Percentiles rank a stretch among this genome's conserved stretches.
Evolutionary conservation across 257 asterid species (phyloP).

Genomic region (Gentiana macrophylla): DNA sequence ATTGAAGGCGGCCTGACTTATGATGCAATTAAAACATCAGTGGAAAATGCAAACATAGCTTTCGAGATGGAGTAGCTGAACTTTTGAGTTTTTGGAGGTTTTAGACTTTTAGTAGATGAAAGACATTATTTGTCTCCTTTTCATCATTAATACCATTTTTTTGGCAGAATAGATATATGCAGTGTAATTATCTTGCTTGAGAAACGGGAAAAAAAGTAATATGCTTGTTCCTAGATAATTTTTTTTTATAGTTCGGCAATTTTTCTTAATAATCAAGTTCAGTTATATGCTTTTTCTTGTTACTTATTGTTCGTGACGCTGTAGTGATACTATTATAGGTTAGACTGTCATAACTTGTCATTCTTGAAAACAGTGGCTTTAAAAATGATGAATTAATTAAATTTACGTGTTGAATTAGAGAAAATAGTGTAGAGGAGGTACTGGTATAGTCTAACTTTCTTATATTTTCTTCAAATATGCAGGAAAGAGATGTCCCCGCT

Average conservation of each 20-base stretch:
- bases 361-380: not conserved
- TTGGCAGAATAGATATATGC: too few relatives aligned
- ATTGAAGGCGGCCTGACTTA: constrained; percentile 76
- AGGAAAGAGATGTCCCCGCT: constrained; percentile 72
- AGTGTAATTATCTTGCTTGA: too few relatives aligned
- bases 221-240: too few relatives aligned
- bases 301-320: not conserved
- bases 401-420: not conserved
- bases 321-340: not conserved
- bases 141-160: too few relatives aligned
- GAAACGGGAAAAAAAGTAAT: too few relatives aligned
- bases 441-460: constrained; percentile 2
- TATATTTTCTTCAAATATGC: constrained; percentile 22
- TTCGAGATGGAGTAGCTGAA: constrained; percentile 84
- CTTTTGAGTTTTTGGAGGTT: constrained; percentile 92
- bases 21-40: constrained; percentile 62
- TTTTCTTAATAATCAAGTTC: too few relatives aligned
- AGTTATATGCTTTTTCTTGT: too few relatives aligned
- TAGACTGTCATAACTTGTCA: not conserved
- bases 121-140: too few relatives aligned
- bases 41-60: constrained; percentile 54
- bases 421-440: not conserved
- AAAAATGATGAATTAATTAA: not conserved
- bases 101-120: constrained; percentile 6
- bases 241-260: too few relatives aligned